Evolutionary conservation across 306 rosid genomes (phyloP).

Genomic region (Herpetospermum pedunculosum): DNA sequence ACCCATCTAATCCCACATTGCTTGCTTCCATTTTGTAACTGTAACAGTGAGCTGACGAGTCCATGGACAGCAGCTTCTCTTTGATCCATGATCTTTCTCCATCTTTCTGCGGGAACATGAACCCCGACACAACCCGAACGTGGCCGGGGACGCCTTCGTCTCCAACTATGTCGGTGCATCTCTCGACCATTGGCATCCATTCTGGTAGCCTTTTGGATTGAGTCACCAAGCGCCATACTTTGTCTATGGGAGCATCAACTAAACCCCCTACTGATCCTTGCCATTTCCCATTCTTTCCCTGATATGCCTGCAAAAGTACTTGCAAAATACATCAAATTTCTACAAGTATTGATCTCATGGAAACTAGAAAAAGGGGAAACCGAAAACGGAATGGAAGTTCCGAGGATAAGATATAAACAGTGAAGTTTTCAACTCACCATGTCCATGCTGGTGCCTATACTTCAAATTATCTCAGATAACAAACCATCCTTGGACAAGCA

Average conservation of each 20-base stretch:
- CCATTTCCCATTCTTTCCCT: constrained; percentile 39
- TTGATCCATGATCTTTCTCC: constrained; percentile 88
- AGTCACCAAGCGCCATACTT: constrained; percentile 56
- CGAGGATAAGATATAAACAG: neutral
- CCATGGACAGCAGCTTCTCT: constrained; percentile 56
- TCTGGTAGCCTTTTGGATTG: constrained; percentile 43
- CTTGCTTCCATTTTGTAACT: constrained; percentile 66
- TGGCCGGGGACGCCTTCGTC: constrained; percentile 51
- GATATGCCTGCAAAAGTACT: neutral
- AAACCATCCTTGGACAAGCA: neutral
- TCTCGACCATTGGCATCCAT: constrained; percentile 85
- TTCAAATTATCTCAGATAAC: neutral
- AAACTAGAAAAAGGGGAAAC: neutral
- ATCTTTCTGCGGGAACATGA: constrained; percentile 68
- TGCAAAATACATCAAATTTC: neutral
- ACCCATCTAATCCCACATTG: constrained; percentile 69
- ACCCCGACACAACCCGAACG: constrained; percentile 52
- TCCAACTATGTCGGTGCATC: constrained; percentile 42
- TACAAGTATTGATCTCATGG: neutral
- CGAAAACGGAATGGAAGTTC: neutral
- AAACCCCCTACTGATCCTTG: constrained; percentile 51
- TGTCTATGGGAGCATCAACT: constrained; percentile 41
- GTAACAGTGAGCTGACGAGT: constrained; percentile 34
- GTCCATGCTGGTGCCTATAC: neutral
- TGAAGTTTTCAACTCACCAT: neutral